These are phyloP conservation scores for Kuraishia hungarica DNA, from an alignment of 805 yeast species.

Conservation along the genomic window DNA sequence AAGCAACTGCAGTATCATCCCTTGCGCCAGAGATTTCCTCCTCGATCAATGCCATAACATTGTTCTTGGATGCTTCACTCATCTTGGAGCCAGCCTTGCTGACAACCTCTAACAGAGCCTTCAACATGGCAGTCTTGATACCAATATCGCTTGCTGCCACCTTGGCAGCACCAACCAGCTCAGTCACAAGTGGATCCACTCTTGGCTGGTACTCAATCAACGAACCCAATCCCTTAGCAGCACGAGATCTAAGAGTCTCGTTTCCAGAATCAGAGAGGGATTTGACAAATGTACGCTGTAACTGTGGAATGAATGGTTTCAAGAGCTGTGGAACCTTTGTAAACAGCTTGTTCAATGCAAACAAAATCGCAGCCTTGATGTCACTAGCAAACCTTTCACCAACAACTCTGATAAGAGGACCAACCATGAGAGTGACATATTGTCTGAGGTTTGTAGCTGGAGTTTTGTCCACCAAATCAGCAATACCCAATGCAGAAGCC, in stretches of 20 bases:
- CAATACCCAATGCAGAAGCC: slow-evolving; percentile 79
- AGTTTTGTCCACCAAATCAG: slow-evolving; percentile 77
- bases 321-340: slow-evolving; percentile 81
- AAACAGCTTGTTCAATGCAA: slow-evolving; percentile 73
- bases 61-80: slow-evolving; percentile 61
- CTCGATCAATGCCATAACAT: slow-evolving; percentile 67
- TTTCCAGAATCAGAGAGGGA: slow-evolving; percentile 73
- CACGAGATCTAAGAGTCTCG: slow-evolving; percentile 68
- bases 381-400: slow-evolving; percentile 92
- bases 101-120: slow-evolving; percentile 78
- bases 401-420: slow-evolving; percentile 95
- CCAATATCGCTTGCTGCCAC: slow-evolving; percentile 51
- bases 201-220: slow-evolving; percentile 86
- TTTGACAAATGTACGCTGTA: slow-evolving; percentile 94
- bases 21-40: slow-evolving; percentile 45
- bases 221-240: slow-evolving; percentile 85
- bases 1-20: slow-evolving; percentile 62
- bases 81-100: slow-evolving; percentile 70
- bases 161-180: slow-evolving; percentile 69
- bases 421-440: slow-evolving; percentile 87
- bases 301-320: slow-evolving; percentile 94
- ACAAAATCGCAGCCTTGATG: slow-evolving; percentile 88
- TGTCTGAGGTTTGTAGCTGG: slow-evolving; percentile 79
- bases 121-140: slow-evolving; percentile 78
- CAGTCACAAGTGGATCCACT: slow-evolving; percentile 86